Base-by-base conservation (phyloP, 805 yeast genomes). In the Ogataea parapolymorpha region DNA sequence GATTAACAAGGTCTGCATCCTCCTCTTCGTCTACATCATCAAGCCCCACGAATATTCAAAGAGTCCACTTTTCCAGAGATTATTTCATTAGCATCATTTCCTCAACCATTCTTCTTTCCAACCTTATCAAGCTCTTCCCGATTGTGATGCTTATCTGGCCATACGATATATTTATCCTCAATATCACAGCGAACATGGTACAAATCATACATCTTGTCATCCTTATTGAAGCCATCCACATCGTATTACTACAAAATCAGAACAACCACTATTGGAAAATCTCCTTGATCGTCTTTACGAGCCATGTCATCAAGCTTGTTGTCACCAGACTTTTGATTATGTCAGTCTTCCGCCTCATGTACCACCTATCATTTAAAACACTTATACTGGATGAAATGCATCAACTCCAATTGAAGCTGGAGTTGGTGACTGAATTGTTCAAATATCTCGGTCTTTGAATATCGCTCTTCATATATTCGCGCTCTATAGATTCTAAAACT, bases 111-210 rank as follows among this genome's bases (percentile, higher is more conserved):
- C 58, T 90, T 32, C 72, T 89, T 5, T 81, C 97, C 0, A 80
- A 87, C 32, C 79, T 86, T 1, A 82, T 91, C 28, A 87, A 85
- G 56, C 68, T 91, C 16, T 82, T 91, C 48, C 99, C 99, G 0
- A 83, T 93, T 14, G 70, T 93, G 25, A 91, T 91, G 90, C 69
- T 93, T 24, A 91, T 93, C 26, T 93, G 99, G 99, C 93, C 95
- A 0, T 93, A 93, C 56, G 96, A 93, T 56, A 76, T 85, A n/a
- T 70, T 82, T 1, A 70, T 83, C 3, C 82, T 65, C 27, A 56
- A 60, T 30, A 46, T 63, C 26, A 65, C 68, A 1, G 53, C 65
- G 38, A 50, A 55, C 20, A 44, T 59, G n/a, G 62, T 63, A 7
- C 59, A 61, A 22, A 41, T 61, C 4, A 55, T 63, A 12, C 62